Evolutionary conservation across 495 filamentous ascomycete genomes (phyloP), one percentile per base, ranked within the genome.

Genomic region (Amphirosellinia nigrospora): DNA sequence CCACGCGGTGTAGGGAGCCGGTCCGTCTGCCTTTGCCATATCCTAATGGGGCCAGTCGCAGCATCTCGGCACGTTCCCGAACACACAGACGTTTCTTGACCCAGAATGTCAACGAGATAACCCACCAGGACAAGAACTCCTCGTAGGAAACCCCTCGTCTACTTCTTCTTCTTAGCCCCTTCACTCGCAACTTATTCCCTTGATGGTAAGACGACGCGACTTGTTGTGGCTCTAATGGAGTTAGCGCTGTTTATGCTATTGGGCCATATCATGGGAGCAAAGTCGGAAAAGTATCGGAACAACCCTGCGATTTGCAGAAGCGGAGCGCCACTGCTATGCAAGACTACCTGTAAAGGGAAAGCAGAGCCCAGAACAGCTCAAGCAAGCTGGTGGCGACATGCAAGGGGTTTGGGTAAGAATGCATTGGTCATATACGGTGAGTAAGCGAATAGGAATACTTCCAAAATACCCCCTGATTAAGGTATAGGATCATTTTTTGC

Each of bases 1-100:
- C 63, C 63, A 52, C 45, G 45, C 63, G 32, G 15, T 39, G 28
- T 26, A 64, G 63, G 30, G n/a, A 65, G 63, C 32, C 63, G 34
- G 46, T 15, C 32, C 45, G 19, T 38, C 63, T 52, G 10, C 32
- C 23, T 10, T 39, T 39, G 46, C 32, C 34, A 52, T 34, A 13
- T 23, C 41, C 28, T 16, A 64, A 45, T 21, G 41, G 16, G 41
- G 39, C 48, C n/a, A 23, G 48, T 30, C 32, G 64, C 64, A 59
- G 39, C 62, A 23, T 59, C 50, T 67, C 64, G 64, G 64, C 53
- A 45, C 45, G 59, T 67, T 67, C 23, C 64, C 64, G 64, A 59
- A 21, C 36, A 67, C 64, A 67, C 63, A 39, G 52, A 67, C 64
- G 38, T 19, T 52, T 43, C 21, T 43, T 30, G 8, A 43, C 3